Percentiles rank a stretch among this genome's conserved stretches.
Evolutionary conservation across 129 eudicot species (phyloP).

Genomic region (Artemisia annua): DNA sequence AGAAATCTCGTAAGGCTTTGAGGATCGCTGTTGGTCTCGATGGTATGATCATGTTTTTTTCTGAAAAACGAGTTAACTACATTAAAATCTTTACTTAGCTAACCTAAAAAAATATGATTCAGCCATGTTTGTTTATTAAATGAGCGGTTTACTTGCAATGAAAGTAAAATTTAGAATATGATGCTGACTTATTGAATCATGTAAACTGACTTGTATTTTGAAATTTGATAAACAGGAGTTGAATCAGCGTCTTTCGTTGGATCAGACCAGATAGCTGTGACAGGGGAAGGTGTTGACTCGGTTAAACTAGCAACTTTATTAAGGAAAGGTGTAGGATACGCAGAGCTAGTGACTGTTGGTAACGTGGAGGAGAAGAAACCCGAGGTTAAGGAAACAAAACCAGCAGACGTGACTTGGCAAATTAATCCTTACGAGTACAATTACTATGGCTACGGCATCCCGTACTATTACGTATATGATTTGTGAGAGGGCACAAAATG

Average conservation of each 20-base stretch:
- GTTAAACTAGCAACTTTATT: conserved; percentile 27
- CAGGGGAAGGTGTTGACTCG: conserved; percentile 35
- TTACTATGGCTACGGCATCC: conserved; percentile 1
- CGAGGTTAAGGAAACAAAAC: conserved; percentile 6
- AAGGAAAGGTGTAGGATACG: conserved; percentile 28
- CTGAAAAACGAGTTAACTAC: neutral
- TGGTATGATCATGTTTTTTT: conserved; percentile 17
- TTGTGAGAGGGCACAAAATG: neutral
- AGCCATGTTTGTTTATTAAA: no score
- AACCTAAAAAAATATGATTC: no score
- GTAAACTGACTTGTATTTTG: no score
- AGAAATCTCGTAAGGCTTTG: conserved; percentile 31
- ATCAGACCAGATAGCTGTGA: conserved; percentile 34
- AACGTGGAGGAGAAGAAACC: conserved; percentile 30
- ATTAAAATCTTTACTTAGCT: no score
- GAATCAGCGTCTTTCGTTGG: conserved; percentile 37
- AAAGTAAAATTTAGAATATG: neutral
- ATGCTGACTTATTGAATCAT: neutral
- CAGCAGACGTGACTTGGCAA: neutral
- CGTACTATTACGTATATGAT: neutral
- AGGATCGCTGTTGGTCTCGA: conserved; percentile 31
- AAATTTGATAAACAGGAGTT: conserved; percentile 24
- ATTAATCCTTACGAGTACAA: conserved; percentile 8
- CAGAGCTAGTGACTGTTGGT: conserved; percentile 35
- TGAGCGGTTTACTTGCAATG: no score